These are phyloP conservation scores for Calonectria naviculata DNA, from an alignment of 2,329 filamentous ascomycete genomes.

Conservation along the genomic window DNA sequence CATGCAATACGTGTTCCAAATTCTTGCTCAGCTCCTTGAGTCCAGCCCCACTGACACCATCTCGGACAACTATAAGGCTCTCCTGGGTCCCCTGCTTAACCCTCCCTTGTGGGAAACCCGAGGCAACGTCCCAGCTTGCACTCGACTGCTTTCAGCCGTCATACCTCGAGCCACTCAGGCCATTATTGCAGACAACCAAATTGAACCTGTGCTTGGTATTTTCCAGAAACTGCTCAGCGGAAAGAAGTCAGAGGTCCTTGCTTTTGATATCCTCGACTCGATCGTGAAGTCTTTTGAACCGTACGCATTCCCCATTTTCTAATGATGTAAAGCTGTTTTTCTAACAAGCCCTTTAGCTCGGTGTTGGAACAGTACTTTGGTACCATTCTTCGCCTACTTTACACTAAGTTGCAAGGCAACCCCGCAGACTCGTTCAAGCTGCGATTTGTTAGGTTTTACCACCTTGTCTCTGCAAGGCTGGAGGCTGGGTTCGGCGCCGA, in stretches of 20 bases:
- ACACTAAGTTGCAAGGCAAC: slow-evolving; percentile 77
- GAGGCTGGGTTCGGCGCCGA: slow-evolving; percentile 90
- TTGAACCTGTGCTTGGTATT: slow-evolving; percentile 91
- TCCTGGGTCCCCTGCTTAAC: slow-evolving; percentile 82
- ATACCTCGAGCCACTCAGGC: slow-evolving; percentile 80
- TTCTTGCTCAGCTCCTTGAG: slow-evolving; percentile 91
- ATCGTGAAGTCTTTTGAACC: slow-evolving; percentile 79
- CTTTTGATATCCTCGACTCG: slow-evolving; percentile 90
- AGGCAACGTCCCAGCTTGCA: slow-evolving; percentile 92
- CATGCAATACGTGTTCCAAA: slow-evolving; percentile 94
- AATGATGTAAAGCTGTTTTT: not conserved
- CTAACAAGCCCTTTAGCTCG: slow-evolving; percentile 55
- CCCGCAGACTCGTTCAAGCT: slow-evolving; percentile 83
- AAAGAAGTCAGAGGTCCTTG: slow-evolving; percentile 87
- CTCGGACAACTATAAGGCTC: slow-evolving; percentile 81
- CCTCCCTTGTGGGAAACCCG: slow-evolving; percentile 91
- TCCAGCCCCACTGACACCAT: slow-evolving; percentile 83
- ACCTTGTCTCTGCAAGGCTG: slow-evolving; percentile 83
- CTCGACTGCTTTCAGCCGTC: slow-evolving; percentile 85
- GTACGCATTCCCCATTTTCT: slow-evolving; percentile 57
- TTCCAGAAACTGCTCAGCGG: slow-evolving; percentile 89
- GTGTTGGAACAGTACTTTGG: slow-evolving; percentile 81
- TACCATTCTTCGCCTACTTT: slow-evolving; percentile 83
- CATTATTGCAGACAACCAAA: slow-evolving; percentile 82
- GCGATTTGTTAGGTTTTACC: slow-evolving; percentile 94